Base-by-base conservation (phyloP, 208 protist species). In the Trypanosoma caninum region DNA sequence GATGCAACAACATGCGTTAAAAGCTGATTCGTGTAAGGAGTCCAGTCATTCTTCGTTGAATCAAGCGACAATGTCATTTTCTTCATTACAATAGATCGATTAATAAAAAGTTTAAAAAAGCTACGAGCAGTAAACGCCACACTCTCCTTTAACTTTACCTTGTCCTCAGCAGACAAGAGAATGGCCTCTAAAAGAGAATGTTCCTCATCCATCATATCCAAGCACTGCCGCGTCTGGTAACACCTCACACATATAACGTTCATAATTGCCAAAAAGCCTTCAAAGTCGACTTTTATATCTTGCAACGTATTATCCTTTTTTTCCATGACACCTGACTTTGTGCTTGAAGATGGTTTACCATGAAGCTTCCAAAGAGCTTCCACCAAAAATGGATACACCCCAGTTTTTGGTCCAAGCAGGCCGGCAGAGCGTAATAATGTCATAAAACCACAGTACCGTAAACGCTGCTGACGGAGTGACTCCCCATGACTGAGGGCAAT, bases 211-310 rank as follows among this genome's bases (percentile, higher is more conserved):
- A 70, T 45, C 28, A 91, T 47, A 9, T 61, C 51, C 6, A 48
- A 48, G 56, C 69, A 81, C 5, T 69, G 62, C 33, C 76, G 56
- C 0, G 76, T 79, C 54, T 95, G 88, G 55, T 76, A 95, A 69
- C 87, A 84, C 3, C 88, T 80, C 34, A 95, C 67, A 59, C 84
- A 85, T 31, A 92, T 69, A 18, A 92, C 76, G 42, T 91, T 92
- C 82, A 95, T 95, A 44, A 95, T 85, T 59, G 85, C 76, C 16
- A 82, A 62, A 63, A 95, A 95, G 2, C 80, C 78, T 27, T 84
- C 80, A 52, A 95, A 87, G 44, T 77, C 74, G 2, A 89, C 68
- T 4, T 74, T 59, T 2, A 74, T 69, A 28, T 61, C 37, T 59
- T 64, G 41, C 28, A 51, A 4, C 35, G 35, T 46, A 45, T 31